Evolutionary conservation across 2,329 filamentous ascomycete species (phyloP).

Genomic region (Diplodia intermedia): DNA sequence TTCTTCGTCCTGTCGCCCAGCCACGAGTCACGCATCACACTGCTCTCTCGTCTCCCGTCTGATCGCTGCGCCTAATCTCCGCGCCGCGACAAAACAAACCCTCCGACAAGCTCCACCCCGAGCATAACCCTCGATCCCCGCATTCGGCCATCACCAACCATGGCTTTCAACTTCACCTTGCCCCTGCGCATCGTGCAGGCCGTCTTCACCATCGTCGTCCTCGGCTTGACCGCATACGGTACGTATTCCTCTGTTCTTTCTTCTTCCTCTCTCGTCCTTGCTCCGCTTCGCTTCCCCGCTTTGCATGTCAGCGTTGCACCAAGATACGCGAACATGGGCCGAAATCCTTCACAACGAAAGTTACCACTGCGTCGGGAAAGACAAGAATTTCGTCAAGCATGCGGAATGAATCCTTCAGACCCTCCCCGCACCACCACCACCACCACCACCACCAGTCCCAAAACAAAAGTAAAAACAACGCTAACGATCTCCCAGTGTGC

Average conservation of each 20-base stretch:
- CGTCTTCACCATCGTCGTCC: constrained; percentile 73
- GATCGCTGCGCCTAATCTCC: neutral
- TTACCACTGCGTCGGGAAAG: neutral
- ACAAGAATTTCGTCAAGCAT: neutral
- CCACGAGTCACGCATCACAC: neutral
- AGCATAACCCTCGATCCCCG: no score
- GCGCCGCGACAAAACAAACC: neutral
- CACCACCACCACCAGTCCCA: neutral
- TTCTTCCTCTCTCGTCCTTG: neutral
- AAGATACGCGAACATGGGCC: constrained; percentile 3
- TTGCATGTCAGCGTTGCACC: neutral
- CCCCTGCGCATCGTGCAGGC: constrained; percentile 72
- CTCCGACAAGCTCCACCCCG: neutral
- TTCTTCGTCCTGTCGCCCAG: neutral
- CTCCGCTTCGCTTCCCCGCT: neutral
- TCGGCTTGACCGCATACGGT: constrained; percentile 79
- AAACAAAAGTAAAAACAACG: neutral
- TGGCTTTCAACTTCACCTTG: constrained; percentile 64
- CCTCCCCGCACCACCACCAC: no score
- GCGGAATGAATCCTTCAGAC: neutral
- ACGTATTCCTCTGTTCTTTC: constrained; percentile 43
- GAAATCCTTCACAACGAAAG: neutral
- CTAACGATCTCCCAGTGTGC: constrained; percentile 57
- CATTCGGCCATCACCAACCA: constrained; percentile 39
- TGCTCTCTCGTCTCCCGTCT: neutral